phyloP scores from a whole-genome alignment of 805 yeast species.

The Starmerella lactis-condensi region DNA sequence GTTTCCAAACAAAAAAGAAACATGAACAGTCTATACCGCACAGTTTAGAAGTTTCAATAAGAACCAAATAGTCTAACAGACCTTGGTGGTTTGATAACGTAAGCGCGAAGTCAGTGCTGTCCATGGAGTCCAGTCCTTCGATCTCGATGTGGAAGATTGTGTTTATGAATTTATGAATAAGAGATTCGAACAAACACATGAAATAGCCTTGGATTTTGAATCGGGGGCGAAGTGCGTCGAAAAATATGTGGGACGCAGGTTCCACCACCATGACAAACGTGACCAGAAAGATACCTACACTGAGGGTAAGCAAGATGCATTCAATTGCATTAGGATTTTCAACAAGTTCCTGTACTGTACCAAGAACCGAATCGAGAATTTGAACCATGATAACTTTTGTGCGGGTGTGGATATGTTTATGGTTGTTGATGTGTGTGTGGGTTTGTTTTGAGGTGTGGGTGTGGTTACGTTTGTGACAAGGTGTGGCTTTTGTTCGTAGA shows the following conservation, averaged over 20 bases:
- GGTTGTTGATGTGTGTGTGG: too few relatives aligned
- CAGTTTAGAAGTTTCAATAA: constrained; percentile 24
- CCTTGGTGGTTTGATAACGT: constrained; percentile 51
- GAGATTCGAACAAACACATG: constrained; percentile 1
- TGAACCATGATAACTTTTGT: too few relatives aligned
- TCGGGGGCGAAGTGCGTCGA: constrained; percentile 6
- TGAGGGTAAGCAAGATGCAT: too few relatives aligned
- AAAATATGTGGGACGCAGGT: constrained; percentile 3
- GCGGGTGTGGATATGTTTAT: too few relatives aligned
- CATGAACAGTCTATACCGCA: constrained; percentile 22
- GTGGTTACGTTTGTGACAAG: too few relatives aligned
- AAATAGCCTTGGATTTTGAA: constrained; percentile 7
- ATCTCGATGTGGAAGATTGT: constrained; percentile 6
- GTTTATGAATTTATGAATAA: constrained; percentile 2
- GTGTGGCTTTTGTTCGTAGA: too few relatives aligned
- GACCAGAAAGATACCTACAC: constrained; percentile 1
- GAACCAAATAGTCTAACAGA: constrained; percentile 42
- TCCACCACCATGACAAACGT: constrained; percentile 2
- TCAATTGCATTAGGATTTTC: too few relatives aligned
- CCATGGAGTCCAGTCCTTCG: constrained; percentile 11
- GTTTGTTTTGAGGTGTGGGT: too few relatives aligned
- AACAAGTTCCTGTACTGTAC: too few relatives aligned
- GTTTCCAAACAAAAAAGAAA: constrained; percentile 23
- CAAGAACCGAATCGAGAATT: too few relatives aligned
- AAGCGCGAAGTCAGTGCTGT: too few relatives aligned